Base-by-base conservation (phyloP, 306 rosid species). In the Glycine tomentella region DNA sequence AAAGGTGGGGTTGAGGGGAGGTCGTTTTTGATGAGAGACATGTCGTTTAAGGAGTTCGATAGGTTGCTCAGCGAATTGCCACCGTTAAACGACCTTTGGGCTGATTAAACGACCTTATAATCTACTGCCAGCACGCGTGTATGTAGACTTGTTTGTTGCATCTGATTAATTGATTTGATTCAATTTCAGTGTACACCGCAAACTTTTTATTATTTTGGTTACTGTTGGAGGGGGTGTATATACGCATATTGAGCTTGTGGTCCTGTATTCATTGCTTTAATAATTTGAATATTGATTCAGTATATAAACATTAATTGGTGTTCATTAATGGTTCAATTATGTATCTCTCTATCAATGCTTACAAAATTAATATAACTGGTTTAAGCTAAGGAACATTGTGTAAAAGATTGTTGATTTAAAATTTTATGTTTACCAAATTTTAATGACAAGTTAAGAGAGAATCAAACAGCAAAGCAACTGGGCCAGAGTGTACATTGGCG, bases 1-100 rank as follows among this genome's bases (percentile, higher is more conserved):
- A 38, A 33, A 40, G 8, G 42, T 61, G 51, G 12, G 4, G 46
- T 17, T n/a, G 50, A 68, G 12, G 51, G 57, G n/a, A 64, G 69
- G 3, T 69, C 89, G 4, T 70, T 74, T 87, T 66, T 83, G 12
- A 82, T 82, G 84, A 90, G 85, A 77, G 86, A 89, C 64, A 17
- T 81, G 16, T 88, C 94, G 55, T 90, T 88, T 76, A 90, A 89
- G 85, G 94, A 94, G 76, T 86, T 90, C 8, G 96, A 92, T 53
- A 83, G 76, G 20, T 74, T 90, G 82, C 79, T 94, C 12, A 71
- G 78, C 16, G 92, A 94, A 78, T 81, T 89, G 90, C 94, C 94
- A 25, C 77, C 88, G 0, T 9, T 85, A 13, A 85, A 88, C 62
- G 89, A 91, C 55, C 14, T 87, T 34, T 86, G 72, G 69, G 55